phyloP scores from a whole-genome alignment of 345 rosid genomes.

The Fremontodendron californicum region DNA sequence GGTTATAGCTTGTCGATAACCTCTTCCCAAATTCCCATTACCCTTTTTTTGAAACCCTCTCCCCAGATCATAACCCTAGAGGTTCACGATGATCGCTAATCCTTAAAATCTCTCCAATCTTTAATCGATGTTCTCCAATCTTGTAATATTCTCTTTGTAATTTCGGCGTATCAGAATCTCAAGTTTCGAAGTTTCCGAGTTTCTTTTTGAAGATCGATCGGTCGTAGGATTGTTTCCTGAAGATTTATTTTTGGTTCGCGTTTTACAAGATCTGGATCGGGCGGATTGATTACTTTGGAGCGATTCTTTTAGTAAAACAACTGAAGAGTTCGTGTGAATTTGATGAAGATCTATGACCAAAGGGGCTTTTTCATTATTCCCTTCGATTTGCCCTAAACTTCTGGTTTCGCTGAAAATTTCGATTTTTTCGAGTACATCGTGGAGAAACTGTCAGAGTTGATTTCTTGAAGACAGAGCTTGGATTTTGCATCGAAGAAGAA shows the following conservation, averaged over 20 bases:
- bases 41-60: not conserved
- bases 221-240: not conserved
- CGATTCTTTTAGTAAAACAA: not conserved
- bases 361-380: not conserved
- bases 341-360: not conserved
- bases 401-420: not conserved
- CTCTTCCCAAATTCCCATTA: not conserved
- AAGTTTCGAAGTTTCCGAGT: not conserved
- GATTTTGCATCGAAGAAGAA: conserved; percentile 1
- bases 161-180: not conserved
- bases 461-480: conserved; percentile 1
- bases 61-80: not conserved
- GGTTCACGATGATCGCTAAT: not conserved
- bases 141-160: not conserved
- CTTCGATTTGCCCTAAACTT: not conserved
- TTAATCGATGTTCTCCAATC: not conserved
- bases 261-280: not conserved
- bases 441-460: not conserved
- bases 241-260: not conserved
- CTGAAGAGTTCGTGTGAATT: conserved; percentile 5
- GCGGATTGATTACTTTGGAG: not conserved
- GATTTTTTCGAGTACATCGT: not conserved
- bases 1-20: not conserved
- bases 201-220: not conserved
- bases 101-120: not conserved